Evolutionary conservation across 1,139 yeast species (phyloP), one percentile per base, ranked within the genome.

Genomic region (Pichia cactophila): DNA sequence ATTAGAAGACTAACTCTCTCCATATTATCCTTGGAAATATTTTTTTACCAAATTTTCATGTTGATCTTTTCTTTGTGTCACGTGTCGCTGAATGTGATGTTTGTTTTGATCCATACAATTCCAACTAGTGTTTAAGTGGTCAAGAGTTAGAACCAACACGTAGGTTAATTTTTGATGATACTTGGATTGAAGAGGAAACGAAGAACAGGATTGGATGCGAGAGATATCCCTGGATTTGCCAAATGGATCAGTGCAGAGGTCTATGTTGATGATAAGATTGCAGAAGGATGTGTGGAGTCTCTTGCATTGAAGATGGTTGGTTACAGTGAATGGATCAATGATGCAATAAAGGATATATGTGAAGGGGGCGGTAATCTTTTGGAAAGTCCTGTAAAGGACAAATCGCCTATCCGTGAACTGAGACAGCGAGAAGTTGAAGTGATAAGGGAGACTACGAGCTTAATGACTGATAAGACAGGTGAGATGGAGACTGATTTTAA

Each of bases 231-330:
- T 1, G 78, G 77, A 5, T 67, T 75, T 7, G 64, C 73, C 14
- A 70, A 68, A 52, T 75, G 80, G 80, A 63, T 71, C 51, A 67
- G 69, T 29, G 62, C 62, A 33, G 78, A 74, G 56, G 65, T 70
- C 44, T 58, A 59, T 41, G 59, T 59, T 20, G 64, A 61, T 36
- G 61, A 58, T 33, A 58, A 56, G 42, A 37, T 62, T 48, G 55
- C 62, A 17, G 59, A 58, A 35, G 50, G 58, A 7, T 49, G 59
- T 23, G 44, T 61, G 17, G 61, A 60, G 36, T 57, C 56, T 35
- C 49, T 62, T 14, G 56, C 63, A 4, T 37, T 56, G 42, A 52
- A 54, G 14, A 54, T 61, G 58, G 52, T 48, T 39, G 57, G 57
- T 12, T 58, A 61, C 41, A 55, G 56, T n/a, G 61, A 58, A 31